Conservation (phyloP, 257 asterid species). For the Plantago major region DNA sequence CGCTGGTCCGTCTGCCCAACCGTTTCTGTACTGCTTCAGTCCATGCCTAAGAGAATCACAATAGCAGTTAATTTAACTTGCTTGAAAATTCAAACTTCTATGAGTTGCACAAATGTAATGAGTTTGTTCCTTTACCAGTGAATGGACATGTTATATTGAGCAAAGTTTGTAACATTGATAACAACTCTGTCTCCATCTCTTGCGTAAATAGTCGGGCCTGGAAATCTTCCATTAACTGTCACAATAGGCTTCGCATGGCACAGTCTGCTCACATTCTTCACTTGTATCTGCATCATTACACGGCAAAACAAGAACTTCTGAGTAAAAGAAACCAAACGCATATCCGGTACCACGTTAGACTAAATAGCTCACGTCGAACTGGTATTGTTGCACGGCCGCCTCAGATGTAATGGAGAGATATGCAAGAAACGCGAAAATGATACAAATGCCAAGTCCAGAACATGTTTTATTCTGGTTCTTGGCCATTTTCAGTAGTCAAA, state of each 20-base stretch:
- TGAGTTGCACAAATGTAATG: background rate
- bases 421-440: conserved; percentile 27
- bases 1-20: conserved; percentile 73
- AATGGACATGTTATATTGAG: conserved; percentile 57
- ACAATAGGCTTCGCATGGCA: conserved; percentile 69
- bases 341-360: background rate
- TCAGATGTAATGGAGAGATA: conserved; percentile 25
- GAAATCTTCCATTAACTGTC: conserved; percentile 54
- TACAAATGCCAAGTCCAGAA: conserved; percentile 1
- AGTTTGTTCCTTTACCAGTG: conserved; percentile 38
- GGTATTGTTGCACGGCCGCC: conserved; percentile 39
- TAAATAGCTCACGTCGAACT: conserved; percentile 41
- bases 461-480: conserved; percentile 9
- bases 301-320: background rate
- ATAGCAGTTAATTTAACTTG: background rate
- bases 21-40: conserved; percentile 54
- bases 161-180: conserved; percentile 54
- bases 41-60: conserved; percentile 42
- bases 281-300: conserved; percentile 33
- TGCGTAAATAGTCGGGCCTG: conserved; percentile 60
- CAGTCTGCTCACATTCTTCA: conserved; percentile 52
- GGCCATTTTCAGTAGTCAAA: conserved; percentile 24
- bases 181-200: conserved; percentile 52
- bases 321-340: background rate
- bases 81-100: background rate